phyloP scores from a whole-genome alignment of 2,329 filamentous ascomycete genomes.

The Microdochium trichocladiopsis region DNA sequence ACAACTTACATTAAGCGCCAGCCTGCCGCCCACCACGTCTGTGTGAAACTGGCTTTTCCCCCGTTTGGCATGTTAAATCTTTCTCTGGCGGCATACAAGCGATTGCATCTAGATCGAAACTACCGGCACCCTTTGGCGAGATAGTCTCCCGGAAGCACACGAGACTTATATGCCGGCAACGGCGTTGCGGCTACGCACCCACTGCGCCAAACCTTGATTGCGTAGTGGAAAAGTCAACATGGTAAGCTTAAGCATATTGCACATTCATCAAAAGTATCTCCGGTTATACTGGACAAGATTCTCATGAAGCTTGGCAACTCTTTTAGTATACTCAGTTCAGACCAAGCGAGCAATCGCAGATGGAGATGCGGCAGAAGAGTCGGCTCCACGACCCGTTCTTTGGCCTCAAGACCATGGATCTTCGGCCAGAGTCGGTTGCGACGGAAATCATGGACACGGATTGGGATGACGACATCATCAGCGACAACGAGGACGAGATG shows the following conservation, averaged over 20 bases:
- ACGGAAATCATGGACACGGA: constrained; percentile 78
- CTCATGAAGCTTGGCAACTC: constrained; percentile 1
- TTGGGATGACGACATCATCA: constrained; percentile 54
- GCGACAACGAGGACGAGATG: constrained; percentile 50
- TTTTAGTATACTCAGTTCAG: constrained; percentile 18
- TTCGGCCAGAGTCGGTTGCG: constrained; percentile 60
- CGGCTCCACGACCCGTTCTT: constrained; percentile 53
- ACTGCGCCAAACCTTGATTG: background rate
- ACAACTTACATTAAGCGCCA: constrained; percentile 1
- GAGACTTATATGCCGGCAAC: background rate
- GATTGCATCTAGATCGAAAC: background rate
- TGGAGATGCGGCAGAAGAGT: constrained; percentile 46
- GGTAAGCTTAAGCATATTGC: constrained; percentile 11
- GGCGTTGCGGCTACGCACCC: background rate
- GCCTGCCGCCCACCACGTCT: background rate
- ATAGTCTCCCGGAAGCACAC: background rate
- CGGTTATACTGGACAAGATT: too few relatives aligned
- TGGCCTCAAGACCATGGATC: constrained; percentile 43
- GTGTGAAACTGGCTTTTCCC: background rate
- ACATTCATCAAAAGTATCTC: too few relatives aligned
- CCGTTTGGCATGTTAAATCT: background rate
- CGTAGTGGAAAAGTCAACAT: constrained; percentile 7
- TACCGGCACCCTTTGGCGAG: background rate
- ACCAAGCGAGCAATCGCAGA: constrained; percentile 25
- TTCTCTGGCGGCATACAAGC: background rate